Conservation (phyloP, 116 monocot genomes). For the Iris pallida region DNA sequence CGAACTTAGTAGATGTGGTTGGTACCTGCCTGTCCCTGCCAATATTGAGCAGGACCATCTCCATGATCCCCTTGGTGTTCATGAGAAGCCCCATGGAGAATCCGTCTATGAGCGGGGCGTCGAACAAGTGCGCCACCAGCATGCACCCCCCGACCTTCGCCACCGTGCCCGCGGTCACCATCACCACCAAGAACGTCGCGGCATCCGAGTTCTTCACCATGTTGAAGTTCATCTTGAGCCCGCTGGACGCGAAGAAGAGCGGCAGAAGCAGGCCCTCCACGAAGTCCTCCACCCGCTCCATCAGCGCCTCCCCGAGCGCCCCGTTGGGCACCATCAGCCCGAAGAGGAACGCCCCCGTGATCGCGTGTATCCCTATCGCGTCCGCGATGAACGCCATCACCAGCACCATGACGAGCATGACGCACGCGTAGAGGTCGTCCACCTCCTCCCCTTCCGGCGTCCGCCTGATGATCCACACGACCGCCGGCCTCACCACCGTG, state of each 20-base stretch:
- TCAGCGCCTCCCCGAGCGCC: constrained; percentile 20
- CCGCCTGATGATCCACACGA: background rate
- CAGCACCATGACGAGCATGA: constrained; percentile 11
- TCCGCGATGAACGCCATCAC: constrained; percentile 13
- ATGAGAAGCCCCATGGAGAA: constrained; percentile 42
- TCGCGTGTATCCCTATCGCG: constrained; percentile 18
- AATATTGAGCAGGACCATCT: constrained; percentile 48
- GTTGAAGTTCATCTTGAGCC: constrained; percentile 22
- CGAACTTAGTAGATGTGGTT: background rate
- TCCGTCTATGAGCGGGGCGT: constrained; percentile 30
- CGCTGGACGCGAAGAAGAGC: constrained; percentile 36
- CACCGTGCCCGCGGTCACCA: constrained; percentile 19
- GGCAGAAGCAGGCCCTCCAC: constrained; percentile 38
- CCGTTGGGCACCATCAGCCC: constrained; percentile 33
- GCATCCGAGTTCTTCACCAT: background rate
- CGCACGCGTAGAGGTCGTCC: constrained; percentile 8
- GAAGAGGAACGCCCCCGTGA: constrained; percentile 16
- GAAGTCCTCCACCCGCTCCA: constrained; percentile 44
- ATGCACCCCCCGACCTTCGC: constrained; percentile 27
- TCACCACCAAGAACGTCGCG: constrained; percentile 4
- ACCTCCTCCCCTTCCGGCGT: constrained; percentile 23
- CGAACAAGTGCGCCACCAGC: constrained; percentile 13
- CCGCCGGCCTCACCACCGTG: constrained; percentile 5
- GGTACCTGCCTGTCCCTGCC: constrained; percentile 26
- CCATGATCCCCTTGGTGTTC: constrained; percentile 48